phyloP scores from a whole-genome alignment of 306 rosid genomes.

The Sechiopsis laciniata region DNA sequence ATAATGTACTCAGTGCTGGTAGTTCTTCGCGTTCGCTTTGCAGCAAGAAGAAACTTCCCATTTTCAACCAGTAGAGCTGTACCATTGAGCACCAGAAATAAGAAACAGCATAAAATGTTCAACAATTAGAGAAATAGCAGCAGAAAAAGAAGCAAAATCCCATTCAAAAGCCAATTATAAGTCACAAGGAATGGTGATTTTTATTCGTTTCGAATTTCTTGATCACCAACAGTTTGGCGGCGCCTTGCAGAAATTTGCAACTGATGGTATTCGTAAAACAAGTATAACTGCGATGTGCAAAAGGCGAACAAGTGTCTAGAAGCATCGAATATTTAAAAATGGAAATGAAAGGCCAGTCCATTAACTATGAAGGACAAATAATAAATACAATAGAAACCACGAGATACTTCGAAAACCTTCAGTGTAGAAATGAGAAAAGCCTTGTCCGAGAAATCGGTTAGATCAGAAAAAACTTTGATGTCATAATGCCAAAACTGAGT shows the following conservation, averaged over 20 bases:
- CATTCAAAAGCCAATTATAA: background rate
- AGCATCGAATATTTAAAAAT: background rate
- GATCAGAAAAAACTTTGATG: background rate
- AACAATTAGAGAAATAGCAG: background rate
- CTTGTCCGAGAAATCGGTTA: background rate
- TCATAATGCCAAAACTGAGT: background rate
- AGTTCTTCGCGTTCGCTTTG: slow-evolving; percentile 69
- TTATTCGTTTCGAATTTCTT: background rate
- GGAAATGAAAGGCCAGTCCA: background rate
- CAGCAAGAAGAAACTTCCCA: slow-evolving; percentile 94
- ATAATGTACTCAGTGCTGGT: slow-evolving; percentile 83
- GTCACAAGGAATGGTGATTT: background rate
- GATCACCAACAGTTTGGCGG: background rate
- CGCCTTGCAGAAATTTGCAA: background rate
- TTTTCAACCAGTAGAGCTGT: slow-evolving; percentile 43
- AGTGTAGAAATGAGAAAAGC: background rate
- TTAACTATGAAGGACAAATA: background rate
- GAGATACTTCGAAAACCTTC: background rate
- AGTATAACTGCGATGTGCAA: background rate
- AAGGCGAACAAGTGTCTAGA: background rate
- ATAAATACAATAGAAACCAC: background rate
- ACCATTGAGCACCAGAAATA: background rate
- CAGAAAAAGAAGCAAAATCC: background rate
- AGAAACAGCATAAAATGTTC: background rate
- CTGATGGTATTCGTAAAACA: background rate